Base-by-base conservation (phyloP, 2,329 filamentous ascomycete species). In the Ramichloridium luteum region DNA sequence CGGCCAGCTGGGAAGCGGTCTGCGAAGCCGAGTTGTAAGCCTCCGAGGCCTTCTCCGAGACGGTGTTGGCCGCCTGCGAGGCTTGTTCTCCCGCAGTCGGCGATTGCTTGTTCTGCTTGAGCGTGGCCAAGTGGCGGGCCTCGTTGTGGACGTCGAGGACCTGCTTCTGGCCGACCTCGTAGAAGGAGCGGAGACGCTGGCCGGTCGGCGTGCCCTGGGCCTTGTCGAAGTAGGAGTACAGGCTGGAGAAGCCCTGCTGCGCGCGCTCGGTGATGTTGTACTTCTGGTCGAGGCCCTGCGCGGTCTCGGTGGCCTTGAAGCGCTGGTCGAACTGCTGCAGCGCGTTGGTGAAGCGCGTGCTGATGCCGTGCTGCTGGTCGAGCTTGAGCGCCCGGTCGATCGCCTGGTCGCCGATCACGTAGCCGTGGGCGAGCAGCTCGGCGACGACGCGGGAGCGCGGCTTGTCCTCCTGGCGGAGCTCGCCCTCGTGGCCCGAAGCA, bases 371-470 rank as follows among this genome's bases (percentile, higher is more conserved):
- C 64, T 88, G 80, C 56, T 80, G 67, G 65, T 98, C 90, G 31
- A 96, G 74, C 16, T 82, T 74, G 50, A 98, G 81, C 41, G 84
- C 88, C 41, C 72, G 72, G 63, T 90, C 72, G 47, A 93, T 77
- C 30, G 82, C 81, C 35, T 70, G 65, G 53, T 80, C 77, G 39
- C 72, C 85, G 43, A 96, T 68, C 23, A 77, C 72, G 63, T 98
- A 98, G 47, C 90, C 90, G 50, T 94, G 84, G 8, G 90, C 86
- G 18, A 98, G 79, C 60, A 96, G 94, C 65, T 98, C 90, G 44
- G 90, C 90, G 30, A 94, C 61, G 57, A 98, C 93, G 49, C 90
- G 83, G 25, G 81, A 75, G 50, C 86, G 80, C 11, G 90, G 90
- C 71, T 98, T 98, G 67, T 96, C 85, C 61, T 98, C 90, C 56